Base-by-base conservation (phyloP, 2,329 filamentous ascomycete species). In the Xenoacremonium recifei region DNA sequence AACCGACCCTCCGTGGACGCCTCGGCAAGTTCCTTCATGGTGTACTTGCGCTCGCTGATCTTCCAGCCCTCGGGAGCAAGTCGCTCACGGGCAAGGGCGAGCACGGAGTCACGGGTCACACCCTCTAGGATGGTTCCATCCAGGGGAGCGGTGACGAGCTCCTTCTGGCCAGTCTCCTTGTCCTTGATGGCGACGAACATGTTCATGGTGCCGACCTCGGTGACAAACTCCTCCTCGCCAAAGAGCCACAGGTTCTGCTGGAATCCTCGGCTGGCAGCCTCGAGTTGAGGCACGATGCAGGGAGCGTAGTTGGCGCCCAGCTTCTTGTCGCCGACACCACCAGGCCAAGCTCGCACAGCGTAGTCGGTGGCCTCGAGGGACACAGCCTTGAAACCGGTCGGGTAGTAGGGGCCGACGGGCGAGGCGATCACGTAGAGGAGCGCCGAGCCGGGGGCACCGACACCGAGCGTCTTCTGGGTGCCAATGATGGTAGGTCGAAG, bases 181-280 rank as follows among this genome's bases (percentile, higher is more conserved):
- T 95, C 83, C 71, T 82, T 83, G 57, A 97, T 70, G 31, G 87
- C 91, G 21, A 86, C 85, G 61, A 97, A 99, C 65, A 99, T 83
- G 71, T 99, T 99, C 93, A 99, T 99, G 44, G 93, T 97, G 60
- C 93, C 93, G 42, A 96, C 93, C 70, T 99, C 93, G 35, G 93
- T 99, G 44, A 97, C 85, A 61, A 85, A 96, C 66, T 97, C 89
- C 68, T 97, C 89, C 61, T 95, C 85, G 32, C 91, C 91, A 63
- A 97, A 99, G 21, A 99, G 74, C 93, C 93, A 99, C 40, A 99
- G 77, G 70, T 97, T 99, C 75, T 99, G 93, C 71, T 97, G 92
- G 78, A 91, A 96, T 17, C 93, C 93, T 42, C 90, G 82, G 66
- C 84, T 87, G 34, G 90, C 89, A 31, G 93, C 93, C 69, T 96